Evolutionary conservation across 345 rosid species (phyloP).

Genomic region (Turnera subulata): DNA sequence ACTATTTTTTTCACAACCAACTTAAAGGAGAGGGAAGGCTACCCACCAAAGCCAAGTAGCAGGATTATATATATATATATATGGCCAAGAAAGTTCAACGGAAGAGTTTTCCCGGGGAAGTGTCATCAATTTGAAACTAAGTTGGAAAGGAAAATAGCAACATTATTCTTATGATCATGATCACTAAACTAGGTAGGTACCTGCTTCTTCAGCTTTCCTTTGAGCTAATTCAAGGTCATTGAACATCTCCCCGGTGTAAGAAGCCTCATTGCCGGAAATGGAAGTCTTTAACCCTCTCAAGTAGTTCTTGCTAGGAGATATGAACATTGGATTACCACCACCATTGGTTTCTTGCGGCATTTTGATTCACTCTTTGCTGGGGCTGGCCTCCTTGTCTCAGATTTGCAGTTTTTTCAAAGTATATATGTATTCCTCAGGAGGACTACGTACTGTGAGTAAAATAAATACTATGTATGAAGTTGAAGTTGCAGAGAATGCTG

Average conservation of each 20-base stretch:
- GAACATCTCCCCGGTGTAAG: constrained; percentile 40
- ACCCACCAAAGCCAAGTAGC: not conserved
- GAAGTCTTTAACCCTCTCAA: constrained; percentile 50
- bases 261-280: constrained; percentile 29
- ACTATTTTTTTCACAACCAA: not conserved
- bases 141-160: not conserved
- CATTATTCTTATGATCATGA: no score
- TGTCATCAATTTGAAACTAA: no score
- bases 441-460: no score
- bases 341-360: constrained; percentile 69
- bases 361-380: constrained; percentile 9
- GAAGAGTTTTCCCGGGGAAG: no score
- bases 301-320: constrained; percentile 52
- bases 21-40: not conserved
- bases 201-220: constrained; percentile 97
- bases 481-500: no score
- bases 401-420: not conserved
- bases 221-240: constrained; percentile 76
- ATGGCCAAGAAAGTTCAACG: no score
- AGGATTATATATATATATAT: no score
- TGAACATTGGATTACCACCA: constrained; percentile 14
- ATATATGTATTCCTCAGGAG: not conserved
- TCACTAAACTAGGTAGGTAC: constrained; percentile 22
- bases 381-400: not conserved
- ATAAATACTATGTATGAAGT: no score